Percentiles rank a stretch among this genome's conserved stretches.
Evolutionary conservation across 352 stramenopile genomes (phyloP).

Genomic region (Phytophthora sp.): DNA sequence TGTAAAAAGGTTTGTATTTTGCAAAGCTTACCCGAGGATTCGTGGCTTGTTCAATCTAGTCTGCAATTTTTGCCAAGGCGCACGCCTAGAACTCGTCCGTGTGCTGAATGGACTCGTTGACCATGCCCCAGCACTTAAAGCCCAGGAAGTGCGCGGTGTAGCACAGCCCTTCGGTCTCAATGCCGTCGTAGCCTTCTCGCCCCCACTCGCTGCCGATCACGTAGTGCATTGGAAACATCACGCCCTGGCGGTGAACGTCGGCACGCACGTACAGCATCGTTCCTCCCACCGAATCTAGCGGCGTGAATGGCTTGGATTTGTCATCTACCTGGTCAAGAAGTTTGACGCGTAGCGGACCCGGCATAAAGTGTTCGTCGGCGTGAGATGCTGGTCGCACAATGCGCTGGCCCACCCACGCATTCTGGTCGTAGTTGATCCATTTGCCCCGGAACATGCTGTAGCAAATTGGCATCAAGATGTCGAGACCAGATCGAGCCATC

Average conservation of each 20-base stretch:
- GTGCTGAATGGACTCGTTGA: conserved; percentile 38
- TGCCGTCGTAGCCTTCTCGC: conserved; percentile 51
- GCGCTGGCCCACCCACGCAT: conserved; percentile 24
- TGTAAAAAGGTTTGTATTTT: no score
- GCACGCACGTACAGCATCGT: conserved; percentile 57
- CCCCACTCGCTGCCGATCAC: conserved; percentile 46
- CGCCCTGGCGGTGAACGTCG: conserved; percentile 50
- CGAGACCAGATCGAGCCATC: conserved; percentile 32
- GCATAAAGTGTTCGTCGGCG: conserved; percentile 8
- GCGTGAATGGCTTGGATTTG: conserved; percentile 17
- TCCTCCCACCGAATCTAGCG: conserved; percentile 53
- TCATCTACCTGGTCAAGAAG: conserved; percentile 11
- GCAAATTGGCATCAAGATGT: conserved; percentile 27
- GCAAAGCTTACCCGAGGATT: no score
- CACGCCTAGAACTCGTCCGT: background rate
- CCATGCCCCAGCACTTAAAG: conserved; percentile 55
- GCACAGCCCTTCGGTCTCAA: conserved; percentile 60
- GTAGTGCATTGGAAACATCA: conserved; percentile 49
- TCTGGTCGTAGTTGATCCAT: conserved; percentile 23
- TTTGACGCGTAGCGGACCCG: conserved; percentile 13
- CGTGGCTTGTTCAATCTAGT: no score
- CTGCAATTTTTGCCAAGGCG: no score
- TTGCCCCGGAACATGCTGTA: background rate
- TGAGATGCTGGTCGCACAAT: conserved; percentile 4
- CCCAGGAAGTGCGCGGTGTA: conserved; percentile 49